phyloP scores from a whole-genome alignment of 306 rosid genomes.

The Dryas alaskensis region DNA sequence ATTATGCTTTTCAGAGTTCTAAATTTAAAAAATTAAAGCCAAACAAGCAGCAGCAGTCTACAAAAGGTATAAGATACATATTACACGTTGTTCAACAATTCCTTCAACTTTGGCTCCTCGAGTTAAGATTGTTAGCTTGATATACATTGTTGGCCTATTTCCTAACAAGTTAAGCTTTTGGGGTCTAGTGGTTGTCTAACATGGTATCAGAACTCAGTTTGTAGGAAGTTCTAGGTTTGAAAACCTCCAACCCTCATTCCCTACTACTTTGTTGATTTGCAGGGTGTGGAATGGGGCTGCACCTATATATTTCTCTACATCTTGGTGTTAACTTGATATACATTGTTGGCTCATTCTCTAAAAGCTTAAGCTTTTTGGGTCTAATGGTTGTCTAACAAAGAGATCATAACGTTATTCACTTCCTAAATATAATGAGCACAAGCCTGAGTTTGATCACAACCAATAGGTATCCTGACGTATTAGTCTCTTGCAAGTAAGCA shows the following conservation, averaged over 20 bases:
- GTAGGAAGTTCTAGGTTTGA: background rate
- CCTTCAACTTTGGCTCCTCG: constrained; percentile 7
- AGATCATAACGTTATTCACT: background rate
- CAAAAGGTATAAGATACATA: background rate
- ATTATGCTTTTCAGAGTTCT: background rate
- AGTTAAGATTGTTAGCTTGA: background rate
- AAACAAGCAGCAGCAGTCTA: background rate
- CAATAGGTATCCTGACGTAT: background rate
- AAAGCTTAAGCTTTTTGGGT: background rate
- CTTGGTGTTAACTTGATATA: background rate
- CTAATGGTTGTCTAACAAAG: background rate
- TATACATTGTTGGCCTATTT: background rate
- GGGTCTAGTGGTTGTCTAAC: too few species aligned
- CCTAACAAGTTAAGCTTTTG: background rate
- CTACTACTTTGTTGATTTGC: background rate
- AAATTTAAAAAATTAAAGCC: background rate
- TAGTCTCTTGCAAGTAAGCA: background rate
- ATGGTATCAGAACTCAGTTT: too few species aligned
- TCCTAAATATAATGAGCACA: constrained; percentile 8
- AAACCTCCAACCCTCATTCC: background rate
- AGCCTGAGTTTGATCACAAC: background rate
- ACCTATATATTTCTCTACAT: background rate
- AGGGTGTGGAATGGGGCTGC: background rate
- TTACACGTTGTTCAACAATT: constrained; percentile 19
- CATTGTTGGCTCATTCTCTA: background rate